phyloP scores from a whole-genome alignment of 108 stramenopile genomes.

The Cyclotella sp. region DNA sequence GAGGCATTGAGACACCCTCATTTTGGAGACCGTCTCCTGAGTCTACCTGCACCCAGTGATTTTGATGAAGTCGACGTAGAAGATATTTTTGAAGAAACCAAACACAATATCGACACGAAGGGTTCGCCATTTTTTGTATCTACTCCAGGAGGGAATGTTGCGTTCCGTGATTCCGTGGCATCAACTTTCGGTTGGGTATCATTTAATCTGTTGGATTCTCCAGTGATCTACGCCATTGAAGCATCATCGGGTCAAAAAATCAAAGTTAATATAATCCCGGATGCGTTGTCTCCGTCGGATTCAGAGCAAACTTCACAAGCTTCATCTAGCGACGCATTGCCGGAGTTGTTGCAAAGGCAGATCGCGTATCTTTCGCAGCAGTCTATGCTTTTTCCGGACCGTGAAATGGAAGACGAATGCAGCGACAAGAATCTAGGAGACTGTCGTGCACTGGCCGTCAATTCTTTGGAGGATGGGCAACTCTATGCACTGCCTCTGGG shows the following conservation, averaged over 20 bases:
- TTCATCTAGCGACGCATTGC: conserved; percentile 28
- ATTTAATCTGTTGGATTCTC: conserved; percentile 66
- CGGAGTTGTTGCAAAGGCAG: conserved; percentile 36
- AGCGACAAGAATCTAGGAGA: conserved; percentile 12
- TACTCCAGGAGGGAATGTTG: conserved; percentile 79
- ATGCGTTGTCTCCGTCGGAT: conserved; percentile 60
- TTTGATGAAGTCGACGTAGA: conserved; percentile 16
- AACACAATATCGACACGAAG: neutral
- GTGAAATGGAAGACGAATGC: conserved; percentile 22
- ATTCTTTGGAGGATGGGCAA: conserved; percentile 67
- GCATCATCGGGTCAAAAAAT: conserved; percentile 59
- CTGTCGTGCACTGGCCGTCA: conserved; percentile 30
- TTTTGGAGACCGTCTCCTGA: conserved; percentile 40
- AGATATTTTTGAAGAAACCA: neutral
- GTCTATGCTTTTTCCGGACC: conserved; percentile 10
- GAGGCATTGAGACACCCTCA: conserved; percentile 48
- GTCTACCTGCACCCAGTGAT: conserved; percentile 27
- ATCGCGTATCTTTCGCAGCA: conserved; percentile 38
- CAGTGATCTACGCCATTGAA: conserved; percentile 80
- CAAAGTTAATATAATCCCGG: conserved; percentile 76
- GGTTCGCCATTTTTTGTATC: conserved; percentile 60
- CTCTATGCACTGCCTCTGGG: conserved; percentile 81
- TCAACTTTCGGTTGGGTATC: conserved; percentile 74
- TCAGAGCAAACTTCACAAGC: conserved; percentile 27
- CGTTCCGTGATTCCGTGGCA: conserved; percentile 50